Base-by-base conservation (phyloP, 345 rosid species). In the Excoecaria agallocha region DNA sequence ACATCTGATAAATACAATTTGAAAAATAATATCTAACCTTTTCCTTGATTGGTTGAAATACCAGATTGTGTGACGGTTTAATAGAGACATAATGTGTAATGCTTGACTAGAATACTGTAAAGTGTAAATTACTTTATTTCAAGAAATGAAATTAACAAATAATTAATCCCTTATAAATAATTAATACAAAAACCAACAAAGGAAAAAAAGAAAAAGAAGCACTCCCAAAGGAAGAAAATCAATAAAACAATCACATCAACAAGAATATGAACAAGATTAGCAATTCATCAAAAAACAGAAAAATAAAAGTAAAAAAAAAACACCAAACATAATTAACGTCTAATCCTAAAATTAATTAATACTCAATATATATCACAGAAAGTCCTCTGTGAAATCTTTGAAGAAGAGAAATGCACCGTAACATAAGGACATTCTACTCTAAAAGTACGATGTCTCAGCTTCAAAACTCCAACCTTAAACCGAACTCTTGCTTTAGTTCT, bases 391-490 rank as follows among this genome's bases (percentile, higher is more conserved):
- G 86, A 86, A 58, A 80, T 88, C 77, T 80, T 75, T 8, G 83
- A 74, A 65, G 84, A 74, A 17, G 82, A 56, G 64, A 88, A 89
- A 39, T 79, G 84, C 56, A 82, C 77, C 39, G 76, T 68, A 54
- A 92, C 82, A 1, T 90, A 85, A 19, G 85, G 70, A 75, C 95
- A 92, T 4, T 71, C 57, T 20, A 91, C 67, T 79, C 73, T 86
- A 8, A 87, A 76, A 3, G 84, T 87, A 60, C 82, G 82, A 80
- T 83, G 85, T 66, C 72, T 66, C 1, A 89, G 72, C 84, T 90
- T 80, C 82, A 85, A 85, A 2, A 39, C 62, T 61, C 97, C 93
- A 1, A 89, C 85, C 88, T 88, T 90, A 49, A 83, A 86, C 81
- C 97, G 80, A 72, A 88, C 83, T 77, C 74, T 89, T 59, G 97